These are phyloP conservation scores for Beauveria rudraprayagi DNA, from an alignment of 2,329 filamentous ascomycete species.

Conservation along the genomic window DNA sequence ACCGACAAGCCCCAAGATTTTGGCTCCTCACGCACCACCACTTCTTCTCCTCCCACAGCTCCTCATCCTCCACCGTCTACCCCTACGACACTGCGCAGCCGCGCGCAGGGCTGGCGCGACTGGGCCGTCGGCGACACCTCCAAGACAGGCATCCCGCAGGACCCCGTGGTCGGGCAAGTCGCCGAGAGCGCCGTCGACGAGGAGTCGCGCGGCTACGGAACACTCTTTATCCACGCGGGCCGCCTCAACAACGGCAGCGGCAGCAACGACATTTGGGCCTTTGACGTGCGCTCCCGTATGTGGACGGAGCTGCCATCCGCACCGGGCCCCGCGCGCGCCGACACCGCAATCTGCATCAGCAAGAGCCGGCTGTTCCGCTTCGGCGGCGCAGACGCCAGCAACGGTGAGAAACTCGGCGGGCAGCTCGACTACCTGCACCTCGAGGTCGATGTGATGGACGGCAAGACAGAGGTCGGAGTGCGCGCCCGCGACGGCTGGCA, in stretches of 20 bases:
- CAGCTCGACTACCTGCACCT: conserved; percentile 59
- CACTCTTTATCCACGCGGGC: conserved; percentile 70
- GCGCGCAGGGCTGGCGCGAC: conserved; percentile 41
- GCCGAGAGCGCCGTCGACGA: conserved; percentile 52
- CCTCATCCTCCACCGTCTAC: background rate
- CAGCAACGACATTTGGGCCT: conserved; percentile 66
- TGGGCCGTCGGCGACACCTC: conserved; percentile 49
- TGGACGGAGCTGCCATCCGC: conserved; percentile 65
- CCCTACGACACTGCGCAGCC: background rate
- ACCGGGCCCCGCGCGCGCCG: conserved; percentile 58
- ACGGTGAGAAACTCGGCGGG: conserved; percentile 60
- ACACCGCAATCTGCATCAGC: conserved; percentile 57
- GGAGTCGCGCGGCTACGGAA: conserved; percentile 55
- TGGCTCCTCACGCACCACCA: conserved; percentile 11
- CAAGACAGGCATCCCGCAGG: conserved; percentile 47
- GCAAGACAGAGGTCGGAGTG: conserved; percentile 44
- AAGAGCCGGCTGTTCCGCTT: conserved; percentile 65
- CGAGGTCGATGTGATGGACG: conserved; percentile 47
- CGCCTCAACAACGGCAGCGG: conserved; percentile 50
- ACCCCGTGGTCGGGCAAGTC: conserved; percentile 46
- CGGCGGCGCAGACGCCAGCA: conserved; percentile 71
- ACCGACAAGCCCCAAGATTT: conserved; percentile 50
- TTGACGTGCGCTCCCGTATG: conserved; percentile 52
- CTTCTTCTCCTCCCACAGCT: background rate
- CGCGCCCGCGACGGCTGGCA: conserved; percentile 47